Conservation (phyloP, 1,284 basidiomycete species). For the Fereydounia khargensis region DNA sequence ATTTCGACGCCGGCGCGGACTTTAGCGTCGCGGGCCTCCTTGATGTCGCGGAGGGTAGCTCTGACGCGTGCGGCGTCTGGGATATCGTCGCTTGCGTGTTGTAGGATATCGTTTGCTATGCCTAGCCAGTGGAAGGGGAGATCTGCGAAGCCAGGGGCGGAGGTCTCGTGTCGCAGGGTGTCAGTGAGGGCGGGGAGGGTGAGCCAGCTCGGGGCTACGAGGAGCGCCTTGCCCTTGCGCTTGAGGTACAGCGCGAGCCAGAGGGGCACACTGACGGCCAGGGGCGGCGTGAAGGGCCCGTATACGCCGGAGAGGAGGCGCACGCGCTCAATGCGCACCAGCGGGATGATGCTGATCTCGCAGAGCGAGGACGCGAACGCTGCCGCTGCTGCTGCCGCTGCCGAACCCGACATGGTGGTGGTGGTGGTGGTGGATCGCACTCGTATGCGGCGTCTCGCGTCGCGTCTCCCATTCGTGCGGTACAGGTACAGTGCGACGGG, state of each 20-base stretch:
- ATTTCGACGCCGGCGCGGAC: constrained; percentile 73
- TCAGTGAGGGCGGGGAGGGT: constrained; percentile 74
- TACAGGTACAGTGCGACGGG: no score
- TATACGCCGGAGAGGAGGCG: constrained; percentile 61
- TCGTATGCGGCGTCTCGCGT: constrained; percentile 8
- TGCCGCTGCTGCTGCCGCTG: no score
- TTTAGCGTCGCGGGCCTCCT: constrained; percentile 91
- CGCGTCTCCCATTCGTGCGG: no score
- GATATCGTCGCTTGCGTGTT: constrained; percentile 76
- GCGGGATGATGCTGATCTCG: constrained; percentile 46
- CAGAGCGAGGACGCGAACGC: no score
- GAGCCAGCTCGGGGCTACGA: constrained; percentile 86
- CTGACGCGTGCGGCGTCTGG: constrained; percentile 76
- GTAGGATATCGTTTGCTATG: constrained; percentile 11
- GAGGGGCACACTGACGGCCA: constrained; percentile 76
- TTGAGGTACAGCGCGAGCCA: constrained; percentile 95
- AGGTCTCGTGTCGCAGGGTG: constrained; percentile 52
- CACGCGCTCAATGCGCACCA: constrained; percentile 46
- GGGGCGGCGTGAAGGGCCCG: constrained; percentile 86
- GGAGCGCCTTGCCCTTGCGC: constrained; percentile 86
- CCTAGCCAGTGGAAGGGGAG: constrained; percentile 57
- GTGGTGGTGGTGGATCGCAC: constrained; percentile 36
- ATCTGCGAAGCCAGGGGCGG: constrained; percentile 44
- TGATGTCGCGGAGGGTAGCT: constrained; percentile 83
- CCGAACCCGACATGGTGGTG: constrained; percentile 22